Conservation (phyloP, 768 basidiomycete genomes). For the Lactarius tabidus region DNA sequence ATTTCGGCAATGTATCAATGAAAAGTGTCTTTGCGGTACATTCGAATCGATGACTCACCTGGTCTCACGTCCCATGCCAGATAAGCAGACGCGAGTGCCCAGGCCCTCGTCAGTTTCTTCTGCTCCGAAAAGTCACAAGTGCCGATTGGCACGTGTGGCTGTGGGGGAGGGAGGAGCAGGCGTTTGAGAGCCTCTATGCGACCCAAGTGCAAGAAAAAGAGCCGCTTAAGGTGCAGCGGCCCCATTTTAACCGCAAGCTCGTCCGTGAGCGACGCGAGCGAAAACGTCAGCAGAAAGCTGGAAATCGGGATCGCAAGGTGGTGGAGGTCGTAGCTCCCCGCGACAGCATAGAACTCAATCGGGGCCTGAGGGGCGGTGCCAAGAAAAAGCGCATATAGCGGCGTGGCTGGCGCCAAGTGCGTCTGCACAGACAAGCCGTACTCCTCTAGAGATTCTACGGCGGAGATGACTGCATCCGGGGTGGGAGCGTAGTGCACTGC, state of each 20-base stretch:
- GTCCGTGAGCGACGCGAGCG: constrained; percentile 65
- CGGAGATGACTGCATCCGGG: constrained; percentile 51
- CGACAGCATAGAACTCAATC: constrained; percentile 67
- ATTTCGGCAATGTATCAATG: constrained; percentile 3
- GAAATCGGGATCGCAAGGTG: constrained; percentile 75
- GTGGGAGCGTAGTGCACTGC: constrained; percentile 72
- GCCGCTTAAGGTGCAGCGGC: constrained; percentile 69
- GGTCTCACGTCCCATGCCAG: constrained; percentile 81
- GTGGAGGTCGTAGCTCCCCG: constrained; percentile 60
- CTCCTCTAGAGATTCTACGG: constrained; percentile 50
- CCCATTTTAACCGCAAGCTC: constrained; percentile 67
- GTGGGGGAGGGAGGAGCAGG: constrained; percentile 68
- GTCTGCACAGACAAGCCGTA: constrained; percentile 58
- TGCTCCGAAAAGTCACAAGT: constrained; percentile 70
- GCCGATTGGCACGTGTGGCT: constrained; percentile 66
- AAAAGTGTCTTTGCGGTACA: background rate
- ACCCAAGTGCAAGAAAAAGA: constrained; percentile 83
- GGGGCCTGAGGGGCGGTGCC: constrained; percentile 65
- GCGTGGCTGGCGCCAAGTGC: constrained; percentile 46
- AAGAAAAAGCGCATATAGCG: constrained; percentile 57
- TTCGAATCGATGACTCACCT: constrained; percentile 42
- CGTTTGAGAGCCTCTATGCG: constrained; percentile 79
- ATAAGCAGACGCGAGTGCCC: constrained; percentile 80
- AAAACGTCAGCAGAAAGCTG: constrained; percentile 67
- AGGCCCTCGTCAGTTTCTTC: constrained; percentile 74